These are phyloP conservation scores for Niebla homalea DNA, from an alignment of 495 filamentous ascomycete species.

Conservation along the genomic window DNA sequence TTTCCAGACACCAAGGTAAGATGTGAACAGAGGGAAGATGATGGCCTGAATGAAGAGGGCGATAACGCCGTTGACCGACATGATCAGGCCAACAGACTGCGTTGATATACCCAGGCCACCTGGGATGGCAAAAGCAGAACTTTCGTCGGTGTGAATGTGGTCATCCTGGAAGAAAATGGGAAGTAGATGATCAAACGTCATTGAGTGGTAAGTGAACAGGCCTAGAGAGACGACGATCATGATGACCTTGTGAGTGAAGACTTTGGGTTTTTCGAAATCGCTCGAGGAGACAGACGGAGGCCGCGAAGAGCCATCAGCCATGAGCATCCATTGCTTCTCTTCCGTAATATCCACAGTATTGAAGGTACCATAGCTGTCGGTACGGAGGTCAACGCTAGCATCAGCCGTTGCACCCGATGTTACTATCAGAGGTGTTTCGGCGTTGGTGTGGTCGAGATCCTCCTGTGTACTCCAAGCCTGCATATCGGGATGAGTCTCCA, in stretches of 20 bases:
- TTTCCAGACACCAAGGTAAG: slow-evolving; percentile 58
- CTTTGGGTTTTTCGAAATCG: slow-evolving; percentile 21
- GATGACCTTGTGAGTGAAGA: slow-evolving; percentile 52
- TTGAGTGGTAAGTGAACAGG: slow-evolving; percentile 78
- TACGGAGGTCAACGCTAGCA: slow-evolving; percentile 53
- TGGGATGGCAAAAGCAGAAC: slow-evolving; percentile 42
- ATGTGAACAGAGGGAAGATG: slow-evolving; percentile 58
- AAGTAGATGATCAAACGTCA: slow-evolving; percentile 75
- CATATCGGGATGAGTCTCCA: slow-evolving; percentile 74
- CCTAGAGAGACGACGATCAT: slow-evolving; percentile 60
- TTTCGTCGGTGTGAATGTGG: slow-evolving; percentile 19
- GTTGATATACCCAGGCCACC: slow-evolving; percentile 65
- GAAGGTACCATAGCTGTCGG: slow-evolving; percentile 71
- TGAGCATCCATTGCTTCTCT: slow-evolving; percentile 35
- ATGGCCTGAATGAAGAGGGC: slow-evolving; percentile 66
- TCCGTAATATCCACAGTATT: slow-evolving; percentile 40
- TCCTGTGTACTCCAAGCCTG: slow-evolving; percentile 43
- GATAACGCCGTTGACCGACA: slow-evolving; percentile 67
- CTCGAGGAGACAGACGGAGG: slow-evolving; percentile 20
- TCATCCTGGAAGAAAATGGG: slow-evolving; percentile 77
- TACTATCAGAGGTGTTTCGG: slow-evolving; percentile 56
- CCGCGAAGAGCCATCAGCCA: slow-evolving; percentile 32
- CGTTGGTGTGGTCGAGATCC: slow-evolving; percentile 41
- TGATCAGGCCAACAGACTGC: slow-evolving; percentile 60
- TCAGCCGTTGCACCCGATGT: slow-evolving; percentile 58